Evolutionary conservation across 2,329 filamentous ascomycete genomes (phyloP).

Genomic region (Keithomyces neogunnii): DNA sequence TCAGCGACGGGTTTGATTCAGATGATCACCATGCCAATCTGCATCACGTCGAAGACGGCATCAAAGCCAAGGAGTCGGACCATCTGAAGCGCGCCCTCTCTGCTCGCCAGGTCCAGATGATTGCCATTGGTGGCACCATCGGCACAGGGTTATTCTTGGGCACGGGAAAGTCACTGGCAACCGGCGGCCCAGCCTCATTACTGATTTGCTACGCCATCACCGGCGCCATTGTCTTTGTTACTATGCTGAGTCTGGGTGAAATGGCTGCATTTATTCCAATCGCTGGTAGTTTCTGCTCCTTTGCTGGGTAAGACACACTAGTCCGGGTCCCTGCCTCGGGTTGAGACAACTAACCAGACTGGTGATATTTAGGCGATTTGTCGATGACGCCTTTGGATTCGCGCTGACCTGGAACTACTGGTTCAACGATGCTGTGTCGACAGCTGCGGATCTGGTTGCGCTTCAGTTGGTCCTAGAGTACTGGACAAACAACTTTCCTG

Average conservation of each 20-base stretch:
- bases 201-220: slow-evolving; percentile 49
- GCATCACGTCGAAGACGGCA: slow-evolving; percentile 1
- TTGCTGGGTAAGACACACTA: slow-evolving; percentile 23
- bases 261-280: slow-evolving; percentile 47
- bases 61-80: slow-evolving; percentile 23
- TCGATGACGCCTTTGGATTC: slow-evolving; percentile 46
- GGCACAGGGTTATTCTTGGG: slow-evolving; percentile 56
- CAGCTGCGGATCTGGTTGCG: slow-evolving; percentile 49
- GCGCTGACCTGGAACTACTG: slow-evolving; percentile 53
- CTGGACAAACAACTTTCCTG: slow-evolving; percentile 54
- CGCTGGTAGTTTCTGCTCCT: slow-evolving; percentile 48
- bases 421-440: slow-evolving; percentile 53
- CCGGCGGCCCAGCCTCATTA: slow-evolving; percentile 50
- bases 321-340: not conserved
- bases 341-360: not conserved
- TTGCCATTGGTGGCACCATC: slow-evolving; percentile 52
- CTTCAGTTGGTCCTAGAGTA: slow-evolving; percentile 47
- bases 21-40: not conserved
- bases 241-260: slow-evolving; percentile 51
- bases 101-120: slow-evolving; percentile 59
- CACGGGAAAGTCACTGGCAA: slow-evolving; percentile 50
- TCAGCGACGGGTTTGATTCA: not conserved
- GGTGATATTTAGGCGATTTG: slow-evolving; percentile 28
- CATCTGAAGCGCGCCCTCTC: slow-evolving; percentile 46
- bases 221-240: slow-evolving; percentile 48